phyloP scores from a whole-genome alignment of 2,329 filamentous ascomycete species.

The Apiospora aurea region DNA sequence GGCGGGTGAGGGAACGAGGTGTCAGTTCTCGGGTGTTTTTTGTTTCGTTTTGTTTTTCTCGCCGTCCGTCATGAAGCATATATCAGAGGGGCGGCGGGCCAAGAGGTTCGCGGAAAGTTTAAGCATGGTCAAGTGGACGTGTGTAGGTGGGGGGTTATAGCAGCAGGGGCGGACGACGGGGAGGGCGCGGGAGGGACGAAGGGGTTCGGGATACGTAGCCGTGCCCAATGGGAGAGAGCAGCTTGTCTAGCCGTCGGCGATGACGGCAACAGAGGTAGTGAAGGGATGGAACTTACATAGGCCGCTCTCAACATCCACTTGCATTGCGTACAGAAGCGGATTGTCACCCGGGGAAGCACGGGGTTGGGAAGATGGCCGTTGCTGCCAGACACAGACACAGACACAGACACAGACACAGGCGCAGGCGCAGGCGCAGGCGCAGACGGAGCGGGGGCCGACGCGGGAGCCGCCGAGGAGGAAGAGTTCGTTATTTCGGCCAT shows the following conservation, averaged over 20 bases:
- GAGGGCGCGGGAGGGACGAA: too few relatives aligned
- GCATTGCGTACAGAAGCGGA: conserved; percentile 92
- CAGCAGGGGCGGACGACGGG: not conserved
- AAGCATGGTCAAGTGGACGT: not conserved
- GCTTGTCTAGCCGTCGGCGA: not conserved
- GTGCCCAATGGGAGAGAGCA: not conserved
- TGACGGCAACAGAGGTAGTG: not conserved
- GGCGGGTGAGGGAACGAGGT: not conserved
- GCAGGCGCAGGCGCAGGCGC: not conserved
- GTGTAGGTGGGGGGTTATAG: not conserved
- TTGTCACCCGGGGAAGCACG: conserved; percentile 75
- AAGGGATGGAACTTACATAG: conserved; percentile 66
- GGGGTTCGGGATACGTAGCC: not conserved
- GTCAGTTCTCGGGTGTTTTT: not conserved
- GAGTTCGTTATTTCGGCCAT: not conserved
- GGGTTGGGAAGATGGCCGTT: not conserved
- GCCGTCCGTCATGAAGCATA: not conserved
- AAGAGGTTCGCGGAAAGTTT: conserved; percentile 3
- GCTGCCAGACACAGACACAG: not conserved
- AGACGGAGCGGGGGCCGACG: conserved; percentile 8
- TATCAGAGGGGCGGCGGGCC: not conserved
- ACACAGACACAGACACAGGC: not conserved
- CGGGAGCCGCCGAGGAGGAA: not conserved
- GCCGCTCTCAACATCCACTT: conserved; percentile 89
- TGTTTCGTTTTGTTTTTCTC: too few relatives aligned